phyloP scores from a whole-genome alignment of 2,329 filamentous ascomycete genomes.

The Trichoderma sp. region DNA sequence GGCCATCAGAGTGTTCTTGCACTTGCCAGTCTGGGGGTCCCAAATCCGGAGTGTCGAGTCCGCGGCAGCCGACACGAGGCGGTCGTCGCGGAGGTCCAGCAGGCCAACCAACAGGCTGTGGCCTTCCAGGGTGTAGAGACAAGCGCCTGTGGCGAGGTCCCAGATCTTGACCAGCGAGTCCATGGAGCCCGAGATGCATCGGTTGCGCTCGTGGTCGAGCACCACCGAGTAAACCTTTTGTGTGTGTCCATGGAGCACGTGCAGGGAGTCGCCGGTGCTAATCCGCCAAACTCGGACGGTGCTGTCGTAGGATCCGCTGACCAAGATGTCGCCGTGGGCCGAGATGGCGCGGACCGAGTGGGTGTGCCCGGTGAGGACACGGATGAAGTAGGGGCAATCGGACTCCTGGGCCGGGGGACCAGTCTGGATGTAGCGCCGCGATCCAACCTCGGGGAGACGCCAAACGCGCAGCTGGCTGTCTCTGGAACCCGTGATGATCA shows the following conservation, averaged over 20 bases:
- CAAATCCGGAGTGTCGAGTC: conserved; percentile 95
- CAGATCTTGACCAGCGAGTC: conserved; percentile 98
- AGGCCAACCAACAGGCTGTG: conserved; percentile 91
- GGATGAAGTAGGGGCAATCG: conserved; percentile 93
- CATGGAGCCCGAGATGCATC: conserved; percentile 98
- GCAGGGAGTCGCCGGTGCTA: conserved; percentile 85
- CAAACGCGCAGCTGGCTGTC: conserved; percentile 94
- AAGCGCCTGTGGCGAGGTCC: conserved; percentile 84
- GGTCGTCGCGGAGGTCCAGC: conserved; percentile 83
- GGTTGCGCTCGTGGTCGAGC: conserved; percentile 84
- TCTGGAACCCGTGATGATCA: conserved; percentile 96
- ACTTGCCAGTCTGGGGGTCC: conserved; percentile 91
- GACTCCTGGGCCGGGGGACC: conserved; percentile 71
- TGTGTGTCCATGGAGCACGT: conserved; percentile 81
- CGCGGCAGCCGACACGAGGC: conserved; percentile 90
- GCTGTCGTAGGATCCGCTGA: conserved; percentile 95
- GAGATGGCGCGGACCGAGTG: conserved; percentile 97
- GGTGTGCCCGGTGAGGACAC: conserved; percentile 79
- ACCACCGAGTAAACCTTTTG: conserved; percentile 98
- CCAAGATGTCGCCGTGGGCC: conserved; percentile 90
- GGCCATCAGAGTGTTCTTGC: conserved; percentile 84
- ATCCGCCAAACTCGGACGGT: conserved; percentile 97
- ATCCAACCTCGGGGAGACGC: conserved; percentile 82
- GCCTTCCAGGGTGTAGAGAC: conserved; percentile 87
- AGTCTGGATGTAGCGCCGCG: conserved; percentile 76